phyloP scores from a whole-genome alignment of 2,329 filamentous ascomycete genomes.

The Colletotrichum liaoningense region DNA sequence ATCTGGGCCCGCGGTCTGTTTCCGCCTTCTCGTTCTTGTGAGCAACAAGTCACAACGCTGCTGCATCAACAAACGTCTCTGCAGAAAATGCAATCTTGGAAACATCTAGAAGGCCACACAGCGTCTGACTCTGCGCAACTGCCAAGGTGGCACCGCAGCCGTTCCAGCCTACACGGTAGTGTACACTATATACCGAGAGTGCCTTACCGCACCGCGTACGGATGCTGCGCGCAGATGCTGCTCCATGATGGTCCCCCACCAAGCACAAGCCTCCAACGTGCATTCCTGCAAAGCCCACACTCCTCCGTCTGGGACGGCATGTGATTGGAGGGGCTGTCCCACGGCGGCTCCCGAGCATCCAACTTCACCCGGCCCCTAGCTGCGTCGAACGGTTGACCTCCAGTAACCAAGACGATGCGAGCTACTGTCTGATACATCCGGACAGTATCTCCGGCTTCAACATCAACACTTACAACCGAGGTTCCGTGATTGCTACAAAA shows the following conservation, averaged over 20 bases:
- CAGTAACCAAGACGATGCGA: conserved; percentile 32
- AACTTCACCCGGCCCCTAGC: conserved; percentile 34
- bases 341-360: conserved; percentile 41
- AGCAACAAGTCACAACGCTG: not conserved
- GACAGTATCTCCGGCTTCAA: not conserved
- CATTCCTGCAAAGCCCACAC: conserved; percentile 26
- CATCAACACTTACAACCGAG: not conserved
- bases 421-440: not conserved
- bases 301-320: conserved; percentile 37
- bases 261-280: conserved; percentile 29
- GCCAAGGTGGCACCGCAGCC: conserved; percentile 27
- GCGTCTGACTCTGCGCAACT: not conserved
- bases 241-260: conserved; percentile 16
- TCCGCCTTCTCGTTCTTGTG: not conserved
- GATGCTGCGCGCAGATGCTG: not conserved
- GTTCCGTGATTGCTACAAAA: not conserved
- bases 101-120: conserved; percentile 18
- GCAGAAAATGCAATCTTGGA: not conserved
- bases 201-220: not conserved
- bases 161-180: not conserved
- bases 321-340: conserved; percentile 43
- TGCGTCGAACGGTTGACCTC: conserved; percentile 35
- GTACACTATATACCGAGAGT: not conserved
- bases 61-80: conserved; percentile 18
- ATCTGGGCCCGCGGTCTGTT: not conserved